phyloP scores from a whole-genome alignment of 192 early-diverging fungal species.

The Podila horticola region DNA sequence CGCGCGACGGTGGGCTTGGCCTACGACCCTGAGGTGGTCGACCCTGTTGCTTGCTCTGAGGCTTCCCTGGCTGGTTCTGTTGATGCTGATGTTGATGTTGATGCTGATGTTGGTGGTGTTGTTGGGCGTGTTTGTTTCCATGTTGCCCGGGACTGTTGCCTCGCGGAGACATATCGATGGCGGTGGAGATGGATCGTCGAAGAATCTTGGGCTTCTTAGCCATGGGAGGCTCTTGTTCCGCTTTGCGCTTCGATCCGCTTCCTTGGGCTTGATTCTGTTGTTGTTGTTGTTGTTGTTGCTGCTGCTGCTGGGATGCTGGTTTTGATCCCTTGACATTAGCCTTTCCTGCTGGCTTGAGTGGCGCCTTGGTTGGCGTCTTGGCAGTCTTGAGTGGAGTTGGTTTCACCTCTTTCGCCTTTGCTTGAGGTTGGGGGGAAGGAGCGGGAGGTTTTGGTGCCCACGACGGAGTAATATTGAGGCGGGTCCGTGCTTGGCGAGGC shows the following conservation, averaged over 20 bases:
- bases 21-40: neutral
- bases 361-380: neutral
- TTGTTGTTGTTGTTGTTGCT: constrained; percentile 12
- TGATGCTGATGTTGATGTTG: constrained; percentile 4
- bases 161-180: constrained; percentile 11
- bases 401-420: neutral
- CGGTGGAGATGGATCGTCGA: constrained; percentile 14
- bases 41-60: constrained; percentile 1
- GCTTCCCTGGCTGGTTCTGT: neutral
- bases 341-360: constrained; percentile 1
- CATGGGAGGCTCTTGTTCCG: constrained; percentile 21
- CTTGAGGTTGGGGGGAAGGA: neutral
- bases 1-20: too few relatives aligned
- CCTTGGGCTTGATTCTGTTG: constrained; percentile 6
- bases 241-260: constrained; percentile 22
- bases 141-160: neutral
- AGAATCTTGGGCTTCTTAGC: constrained; percentile 41
- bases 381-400: neutral
- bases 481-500: constrained; percentile 14
- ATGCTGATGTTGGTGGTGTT: neutral
- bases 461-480: constrained; percentile 18
- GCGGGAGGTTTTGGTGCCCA: constrained; percentile 21
- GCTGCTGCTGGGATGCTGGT: neutral
- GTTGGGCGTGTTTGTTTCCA: constrained; percentile 1
- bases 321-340: neutral